Base-by-base conservation (phyloP, 805 yeast genomes). In the Candida mattraensis region DNA sequence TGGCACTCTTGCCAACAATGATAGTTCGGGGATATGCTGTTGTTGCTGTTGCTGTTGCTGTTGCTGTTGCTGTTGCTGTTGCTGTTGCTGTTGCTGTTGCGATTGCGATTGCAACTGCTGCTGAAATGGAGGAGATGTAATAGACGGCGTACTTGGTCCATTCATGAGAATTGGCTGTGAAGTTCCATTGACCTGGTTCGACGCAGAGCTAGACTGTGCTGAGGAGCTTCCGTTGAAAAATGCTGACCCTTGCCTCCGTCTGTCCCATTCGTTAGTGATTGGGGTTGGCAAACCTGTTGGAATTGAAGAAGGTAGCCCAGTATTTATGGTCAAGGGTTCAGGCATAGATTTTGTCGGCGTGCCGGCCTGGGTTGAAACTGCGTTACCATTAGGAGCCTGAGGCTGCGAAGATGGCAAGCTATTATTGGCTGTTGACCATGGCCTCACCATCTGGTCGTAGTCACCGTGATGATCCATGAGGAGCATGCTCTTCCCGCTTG, bases 1-100 rank as follows among this genome's bases (percentile, higher is more conserved):
- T 10, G 93, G 94, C 19, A 85, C 88, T 46, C 87, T 66, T 0
- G 91, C 88, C 30, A 85, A 63, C 29, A 84, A 64, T 0, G 88
- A 80, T 44, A 84, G 67, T 55, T 84, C 93, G 0, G 80, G 80
- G 10, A 65, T 52, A 20, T 44, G 52, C 37, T 44, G 58, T 18
- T 44, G 56, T 35, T 44, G 54, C 16, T 41, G 46, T 22, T 34
- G 56, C 30, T 38, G 49, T 25, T 37, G 46, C 22, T 37, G 57
- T 23, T 41, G 54, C 21, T 35, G 42, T n/a, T 39, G 35, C 14
- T 43, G 43, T 24, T 37, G 49, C 18, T 42, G 51, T 39, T 37
- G 55, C 14, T 38, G 51, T 35, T 39, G 51, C 20, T 40, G 42
- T 22, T 41, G 53, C 24, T 30, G 35, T 8, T 22, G n/a, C n/a